phyloP scores from a whole-genome alignment of 139 green algal genomes.

The Medakamo hakoo region DNA sequence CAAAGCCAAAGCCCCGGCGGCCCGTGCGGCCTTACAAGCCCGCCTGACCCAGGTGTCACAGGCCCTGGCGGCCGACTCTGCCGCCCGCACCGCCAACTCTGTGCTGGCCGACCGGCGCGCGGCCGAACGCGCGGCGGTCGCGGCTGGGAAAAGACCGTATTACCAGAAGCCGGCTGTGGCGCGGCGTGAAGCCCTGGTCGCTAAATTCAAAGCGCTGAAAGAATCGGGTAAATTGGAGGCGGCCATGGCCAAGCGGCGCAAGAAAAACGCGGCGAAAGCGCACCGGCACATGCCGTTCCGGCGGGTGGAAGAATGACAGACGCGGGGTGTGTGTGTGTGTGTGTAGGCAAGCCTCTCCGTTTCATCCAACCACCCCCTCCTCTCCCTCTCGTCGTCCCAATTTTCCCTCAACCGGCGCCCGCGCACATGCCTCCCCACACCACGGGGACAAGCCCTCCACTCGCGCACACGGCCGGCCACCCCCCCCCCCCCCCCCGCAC shows the following conservation, averaged over 20 bases:
- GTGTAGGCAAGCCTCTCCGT: neutral
- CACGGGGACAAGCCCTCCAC: no score
- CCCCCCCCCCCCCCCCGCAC: no score
- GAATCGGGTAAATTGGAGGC: conserved; percentile 39
- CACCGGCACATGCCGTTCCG: conserved; percentile 38
- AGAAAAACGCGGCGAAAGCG: conserved; percentile 62
- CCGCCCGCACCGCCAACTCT: neutral
- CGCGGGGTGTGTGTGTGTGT: neutral
- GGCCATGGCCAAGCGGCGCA: conserved; percentile 55
- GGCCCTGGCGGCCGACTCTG: neutral
- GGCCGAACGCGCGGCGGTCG: conserved; percentile 26
- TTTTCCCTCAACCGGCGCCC: neutral
- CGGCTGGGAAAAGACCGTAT: conserved; percentile 50
- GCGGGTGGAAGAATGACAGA: neutral
- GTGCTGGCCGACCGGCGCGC: neutral
- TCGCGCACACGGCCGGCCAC: neutral
- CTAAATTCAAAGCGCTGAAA: conserved; percentile 55
- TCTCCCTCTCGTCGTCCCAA: no score
- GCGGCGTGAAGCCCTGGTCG: conserved; percentile 32
- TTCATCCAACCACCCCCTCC: no score
- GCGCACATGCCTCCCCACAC: no score
- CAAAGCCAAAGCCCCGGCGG: neutral
- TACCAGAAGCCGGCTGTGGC: conserved; percentile 43
- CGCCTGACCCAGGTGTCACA: neutral
- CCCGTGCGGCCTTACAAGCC: neutral